Evolutionary conservation across 2,329 filamentous ascomycete species (phyloP).

Genomic region (Triangularia verruculosa): DNA sequence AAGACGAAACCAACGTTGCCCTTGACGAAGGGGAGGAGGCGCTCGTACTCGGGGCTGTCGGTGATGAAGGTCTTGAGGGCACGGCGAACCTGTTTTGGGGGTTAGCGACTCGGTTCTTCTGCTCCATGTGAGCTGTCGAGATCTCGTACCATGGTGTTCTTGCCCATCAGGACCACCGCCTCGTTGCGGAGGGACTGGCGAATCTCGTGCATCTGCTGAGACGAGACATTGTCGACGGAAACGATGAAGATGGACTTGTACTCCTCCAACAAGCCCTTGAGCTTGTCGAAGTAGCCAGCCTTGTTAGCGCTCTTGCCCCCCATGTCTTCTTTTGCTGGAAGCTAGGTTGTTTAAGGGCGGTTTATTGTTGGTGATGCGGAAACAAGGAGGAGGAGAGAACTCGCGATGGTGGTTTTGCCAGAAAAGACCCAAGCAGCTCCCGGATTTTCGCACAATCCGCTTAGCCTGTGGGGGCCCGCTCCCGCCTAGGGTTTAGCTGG

Average conservation of each 20-base stretch:
- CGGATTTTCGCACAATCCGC: constrained; percentile 28
- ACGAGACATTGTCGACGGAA: constrained; percentile 98
- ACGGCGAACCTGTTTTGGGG: constrained; percentile 70
- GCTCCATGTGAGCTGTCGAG: not conserved
- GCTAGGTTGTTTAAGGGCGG: constrained; percentile 97
- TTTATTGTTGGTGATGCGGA: constrained; percentile 27
- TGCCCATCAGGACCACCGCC: constrained; percentile 97
- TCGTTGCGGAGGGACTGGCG: constrained; percentile 84
- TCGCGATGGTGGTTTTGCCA: constrained; percentile 20
- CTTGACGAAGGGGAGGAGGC: constrained; percentile 91
- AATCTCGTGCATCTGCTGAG: constrained; percentile 99
- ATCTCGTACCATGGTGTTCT: constrained; percentile 92
- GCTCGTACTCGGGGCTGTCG: constrained; percentile 96
- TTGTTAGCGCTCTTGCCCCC: constrained; percentile 96
- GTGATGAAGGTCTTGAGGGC: constrained; percentile 90
- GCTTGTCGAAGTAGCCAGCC: constrained; percentile 98
- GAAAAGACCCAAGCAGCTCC: constrained; percentile 21
- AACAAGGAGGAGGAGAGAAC: constrained; percentile 14
- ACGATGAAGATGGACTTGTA: constrained; percentile 99
- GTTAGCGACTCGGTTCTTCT: not conserved
- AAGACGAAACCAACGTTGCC: constrained; percentile 99
- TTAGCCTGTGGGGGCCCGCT: constrained; percentile 23
- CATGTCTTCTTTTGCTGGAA: constrained; percentile 90
- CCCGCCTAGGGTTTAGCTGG: constrained; percentile 24
- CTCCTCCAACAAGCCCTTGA: constrained; percentile 93